These are phyloP conservation scores for Gastrodia elata DNA, from an alignment of 106 monocot genomes.

Conservation along the genomic window DNA sequence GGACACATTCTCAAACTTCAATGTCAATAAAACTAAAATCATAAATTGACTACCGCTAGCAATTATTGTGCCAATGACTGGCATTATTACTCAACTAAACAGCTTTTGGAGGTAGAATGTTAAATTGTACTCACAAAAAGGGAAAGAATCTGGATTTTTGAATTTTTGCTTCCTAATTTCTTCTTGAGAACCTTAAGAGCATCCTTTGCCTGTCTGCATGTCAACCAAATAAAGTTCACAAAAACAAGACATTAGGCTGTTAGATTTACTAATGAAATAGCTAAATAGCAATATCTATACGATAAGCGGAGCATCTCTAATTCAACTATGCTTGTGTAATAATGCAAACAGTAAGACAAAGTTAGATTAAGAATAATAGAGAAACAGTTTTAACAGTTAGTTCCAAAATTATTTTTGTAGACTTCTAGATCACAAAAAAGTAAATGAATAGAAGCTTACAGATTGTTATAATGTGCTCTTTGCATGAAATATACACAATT, in stretches of 20 bases:
- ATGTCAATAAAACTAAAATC: background rate
- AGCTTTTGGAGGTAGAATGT: background rate
- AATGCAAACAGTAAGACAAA: background rate
- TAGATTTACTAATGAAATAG: background rate
- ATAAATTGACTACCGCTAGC: background rate
- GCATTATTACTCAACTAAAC: background rate
- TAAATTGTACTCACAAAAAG: slow-evolving; percentile 65
- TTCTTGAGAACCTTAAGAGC: slow-evolving; percentile 89
- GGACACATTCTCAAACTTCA: background rate
- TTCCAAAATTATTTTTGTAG: background rate
- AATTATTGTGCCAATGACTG: background rate
- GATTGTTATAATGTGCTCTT: background rate
- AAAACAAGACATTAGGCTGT: background rate
- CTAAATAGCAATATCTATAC: background rate
- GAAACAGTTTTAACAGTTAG: background rate
- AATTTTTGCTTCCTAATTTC: slow-evolving; percentile 80
- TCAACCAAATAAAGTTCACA: slow-evolving; percentile 12
- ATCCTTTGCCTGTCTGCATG: slow-evolving; percentile 89
- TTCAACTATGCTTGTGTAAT: background rate
- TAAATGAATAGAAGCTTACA: background rate
- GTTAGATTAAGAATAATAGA: background rate
- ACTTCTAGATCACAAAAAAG: background rate
- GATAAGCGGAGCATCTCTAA: background rate
- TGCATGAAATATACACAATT: too few species aligned
- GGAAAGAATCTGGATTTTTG: slow-evolving; percentile 83